phyloP scores from a whole-genome alignment of 2,329 filamentous ascomycete genomes.

The Alternaria solani region DNA sequence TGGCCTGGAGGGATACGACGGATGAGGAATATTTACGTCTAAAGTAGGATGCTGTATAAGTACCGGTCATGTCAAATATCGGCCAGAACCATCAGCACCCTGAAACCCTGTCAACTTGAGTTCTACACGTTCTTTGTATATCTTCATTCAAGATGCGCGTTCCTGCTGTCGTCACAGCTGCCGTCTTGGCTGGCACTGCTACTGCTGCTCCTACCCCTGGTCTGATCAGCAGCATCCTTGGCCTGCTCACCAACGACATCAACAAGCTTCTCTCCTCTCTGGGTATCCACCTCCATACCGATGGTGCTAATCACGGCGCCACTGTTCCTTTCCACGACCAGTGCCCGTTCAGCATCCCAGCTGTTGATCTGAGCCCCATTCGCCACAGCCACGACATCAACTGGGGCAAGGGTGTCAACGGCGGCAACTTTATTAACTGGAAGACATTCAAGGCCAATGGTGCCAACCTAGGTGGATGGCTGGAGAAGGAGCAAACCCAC shows the following conservation, averaged over 20 bases:
- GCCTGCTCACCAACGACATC: neutral
- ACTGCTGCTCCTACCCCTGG: neutral
- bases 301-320: neutral
- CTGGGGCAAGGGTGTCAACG: neutral
- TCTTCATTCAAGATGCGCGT: neutral
- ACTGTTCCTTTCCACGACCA: neutral
- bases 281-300: neutral
- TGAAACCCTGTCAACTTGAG: too few species aligned
- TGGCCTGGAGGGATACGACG: neutral
- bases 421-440: constrained; percentile 21
- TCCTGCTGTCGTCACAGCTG: neutral
- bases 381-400: neutral
- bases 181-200: neutral
- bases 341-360: neutral
- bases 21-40: neutral
- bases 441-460: constrained; percentile 27
- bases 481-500: constrained; percentile 39
- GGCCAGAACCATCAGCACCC: too few species aligned
- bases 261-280: neutral
- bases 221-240: neutral
- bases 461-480: constrained; percentile 46
- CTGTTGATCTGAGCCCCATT: neutral
- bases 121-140: too few species aligned
- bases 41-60: neutral
- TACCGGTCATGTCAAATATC: neutral